Percentiles rank a stretch among this genome's conserved stretches.
These are phyloP conservation scores for Sclerotinia borealis DNA, from an alignment of 2,329 filamentous ascomycete genomes.

Conservation along the genomic window DNA sequence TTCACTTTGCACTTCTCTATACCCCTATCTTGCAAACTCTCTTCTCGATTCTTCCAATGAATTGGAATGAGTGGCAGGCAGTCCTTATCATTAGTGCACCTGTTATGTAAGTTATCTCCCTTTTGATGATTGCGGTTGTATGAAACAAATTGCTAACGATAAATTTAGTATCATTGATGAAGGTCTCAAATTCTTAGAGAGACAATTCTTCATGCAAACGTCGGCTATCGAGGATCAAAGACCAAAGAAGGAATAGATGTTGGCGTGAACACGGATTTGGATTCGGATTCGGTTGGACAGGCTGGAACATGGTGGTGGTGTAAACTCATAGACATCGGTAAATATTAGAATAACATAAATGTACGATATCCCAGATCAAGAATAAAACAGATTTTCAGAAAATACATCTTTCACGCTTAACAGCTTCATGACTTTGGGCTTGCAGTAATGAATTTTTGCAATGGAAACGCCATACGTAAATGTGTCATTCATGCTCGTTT, in stretches of 20 bases:
- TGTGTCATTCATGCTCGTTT: slow-evolving; percentile 10
- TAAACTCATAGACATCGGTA: slow-evolving; percentile 26
- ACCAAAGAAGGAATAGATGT: slow-evolving; percentile 30
- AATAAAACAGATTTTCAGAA: not conserved
- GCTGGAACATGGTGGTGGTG: slow-evolving; percentile 7
- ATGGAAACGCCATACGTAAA: not conserved
- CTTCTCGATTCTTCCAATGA: slow-evolving; percentile 86
- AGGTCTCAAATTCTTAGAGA: slow-evolving; percentile 57
- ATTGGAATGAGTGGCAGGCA: slow-evolving; percentile 85
- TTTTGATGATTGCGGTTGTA: slow-evolving; percentile 4
- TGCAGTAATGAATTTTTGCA: not conserved
- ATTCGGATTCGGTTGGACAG: not conserved
- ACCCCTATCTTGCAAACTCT: slow-evolving; percentile 79
- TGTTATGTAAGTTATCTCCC: slow-evolving; percentile 66
- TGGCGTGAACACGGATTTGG: not conserved
- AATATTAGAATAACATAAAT: slow-evolving; percentile 23
- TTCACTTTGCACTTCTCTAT: slow-evolving; percentile 93
- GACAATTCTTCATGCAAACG: slow-evolving; percentile 41
- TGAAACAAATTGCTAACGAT: not conserved
- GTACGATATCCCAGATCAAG: not conserved
- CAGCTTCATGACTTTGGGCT: not conserved
- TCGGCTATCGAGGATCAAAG: slow-evolving; percentile 23
- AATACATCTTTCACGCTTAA: not conserved
- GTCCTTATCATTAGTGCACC: slow-evolving; percentile 83
- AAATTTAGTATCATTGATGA: slow-evolving; percentile 58